Percentiles rank a stretch among this genome's conserved stretches.
Conservation (phyloP, 768 basidiomycete genomes). For the Boletus sp. region DNA sequence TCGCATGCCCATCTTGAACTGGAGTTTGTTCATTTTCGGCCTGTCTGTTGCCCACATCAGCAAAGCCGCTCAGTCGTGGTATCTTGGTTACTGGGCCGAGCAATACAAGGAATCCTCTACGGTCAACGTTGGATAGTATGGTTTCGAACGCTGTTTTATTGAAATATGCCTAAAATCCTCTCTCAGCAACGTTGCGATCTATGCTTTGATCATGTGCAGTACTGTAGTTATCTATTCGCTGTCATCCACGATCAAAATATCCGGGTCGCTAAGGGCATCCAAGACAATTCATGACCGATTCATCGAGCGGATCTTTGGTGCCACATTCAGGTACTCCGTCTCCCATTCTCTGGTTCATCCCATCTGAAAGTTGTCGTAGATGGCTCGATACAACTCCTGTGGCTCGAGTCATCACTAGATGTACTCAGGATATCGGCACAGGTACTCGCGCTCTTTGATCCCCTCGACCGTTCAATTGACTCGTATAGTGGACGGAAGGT, state of each 20-base stretch:
- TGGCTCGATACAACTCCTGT: conserved; percentile 44
- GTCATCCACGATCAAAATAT: conserved; percentile 39
- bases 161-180: not conserved
- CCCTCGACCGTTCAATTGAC: not conserved
- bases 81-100: conserved; percentile 34
- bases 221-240: conserved; percentile 33
- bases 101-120: conserved; percentile 28
- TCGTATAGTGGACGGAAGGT: conserved; percentile 9
- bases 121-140: conserved; percentile 35
- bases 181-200: conserved; percentile 51
- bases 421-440: conserved; percentile 50
- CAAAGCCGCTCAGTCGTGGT: conserved; percentile 36
- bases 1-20: conserved; percentile 25
- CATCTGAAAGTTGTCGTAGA: conserved; percentile 37
- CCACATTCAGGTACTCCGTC: conserved; percentile 59
- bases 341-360: conserved; percentile 14
- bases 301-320: conserved; percentile 52
- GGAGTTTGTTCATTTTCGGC: conserved; percentile 25
- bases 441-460: not conserved
- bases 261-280: conserved; percentile 52
- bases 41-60: conserved; percentile 22
- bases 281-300: conserved; percentile 51
- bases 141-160: not conserved
- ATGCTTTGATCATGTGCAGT: conserved; percentile 35
- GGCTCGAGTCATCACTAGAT: conserved; percentile 31